phyloP scores from a whole-genome alignment of 2,329 filamentous ascomycete genomes.

The Grosmannia serpens region DNA sequence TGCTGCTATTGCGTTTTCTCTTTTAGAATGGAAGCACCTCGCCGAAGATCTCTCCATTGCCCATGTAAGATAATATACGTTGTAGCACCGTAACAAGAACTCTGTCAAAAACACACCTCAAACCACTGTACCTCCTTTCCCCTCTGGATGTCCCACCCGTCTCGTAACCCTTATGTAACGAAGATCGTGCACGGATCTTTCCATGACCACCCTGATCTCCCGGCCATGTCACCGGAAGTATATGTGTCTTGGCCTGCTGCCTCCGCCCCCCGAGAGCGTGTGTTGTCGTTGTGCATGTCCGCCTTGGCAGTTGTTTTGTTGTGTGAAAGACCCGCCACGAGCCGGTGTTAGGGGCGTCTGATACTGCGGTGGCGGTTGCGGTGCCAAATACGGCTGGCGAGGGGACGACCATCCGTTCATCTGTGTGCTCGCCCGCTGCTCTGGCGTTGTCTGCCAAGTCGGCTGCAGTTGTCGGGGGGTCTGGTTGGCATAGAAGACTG shows the following conservation, averaged over 20 bases:
- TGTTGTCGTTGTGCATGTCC: background rate
- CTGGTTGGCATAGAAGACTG: background rate
- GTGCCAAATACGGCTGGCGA: background rate
- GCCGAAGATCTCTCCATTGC: no score
- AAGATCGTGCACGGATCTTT: no score
- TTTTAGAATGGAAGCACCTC: no score
- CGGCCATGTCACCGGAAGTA: background rate
- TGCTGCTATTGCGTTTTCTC: no score
- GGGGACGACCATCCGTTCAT: background rate
- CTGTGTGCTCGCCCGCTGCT: background rate
- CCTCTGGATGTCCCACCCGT: no score
- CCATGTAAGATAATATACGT: no score
- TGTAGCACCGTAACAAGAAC: no score
- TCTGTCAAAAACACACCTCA: background rate
- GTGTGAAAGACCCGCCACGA: background rate
- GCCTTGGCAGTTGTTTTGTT: background rate
- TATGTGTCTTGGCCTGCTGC: background rate
- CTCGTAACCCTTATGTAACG: no score
- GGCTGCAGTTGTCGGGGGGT: background rate
- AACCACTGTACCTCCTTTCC: background rate
- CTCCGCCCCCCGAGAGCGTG: background rate
- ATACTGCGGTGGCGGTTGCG: background rate
- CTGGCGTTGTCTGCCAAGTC: background rate
- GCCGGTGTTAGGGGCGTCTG: no score
- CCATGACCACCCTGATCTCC: background rate